Percentiles rank a stretch among this genome's conserved stretches.
Evolutionary conservation across 768 basidiomycete genomes (phyloP).

Genomic region (Boletus vinaceobasis): DNA sequence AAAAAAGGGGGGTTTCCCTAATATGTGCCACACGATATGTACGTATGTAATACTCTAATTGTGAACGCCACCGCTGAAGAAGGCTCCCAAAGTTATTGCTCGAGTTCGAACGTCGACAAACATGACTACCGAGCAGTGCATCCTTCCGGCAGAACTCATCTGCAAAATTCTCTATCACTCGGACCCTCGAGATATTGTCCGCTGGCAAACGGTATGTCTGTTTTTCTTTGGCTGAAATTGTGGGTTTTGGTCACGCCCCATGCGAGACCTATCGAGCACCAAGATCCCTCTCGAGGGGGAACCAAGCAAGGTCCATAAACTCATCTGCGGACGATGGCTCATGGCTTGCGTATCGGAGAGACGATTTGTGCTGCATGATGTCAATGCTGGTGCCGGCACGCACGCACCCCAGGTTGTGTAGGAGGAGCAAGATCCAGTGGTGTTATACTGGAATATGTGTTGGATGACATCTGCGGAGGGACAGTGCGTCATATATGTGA

Average conservation of each 20-base stretch:
- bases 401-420: background rate
- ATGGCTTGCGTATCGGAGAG: background rate
- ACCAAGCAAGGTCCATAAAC: too few species aligned
- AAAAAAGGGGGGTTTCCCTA: too few species aligned
- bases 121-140: background rate
- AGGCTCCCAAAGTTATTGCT: background rate
- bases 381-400: background rate
- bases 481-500: background rate
- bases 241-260: background rate
- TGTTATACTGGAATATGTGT: background rate
- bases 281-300: background rate
- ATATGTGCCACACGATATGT: too few species aligned
- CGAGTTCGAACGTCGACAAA: background rate
- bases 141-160: background rate
- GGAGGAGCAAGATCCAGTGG: background rate
- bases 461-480: background rate
- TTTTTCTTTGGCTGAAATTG: background rate
- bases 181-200: background rate
- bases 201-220: background rate
- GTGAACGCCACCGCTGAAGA: background rate
- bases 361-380: background rate
- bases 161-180: background rate
- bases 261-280: background rate
- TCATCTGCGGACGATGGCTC: constrained; percentile 6
- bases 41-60: too few species aligned